Evolutionary conservation across 2,329 filamentous ascomycete species (phyloP), one percentile per base, ranked within the genome.

Genomic region (Myriangium duriaei): DNA sequence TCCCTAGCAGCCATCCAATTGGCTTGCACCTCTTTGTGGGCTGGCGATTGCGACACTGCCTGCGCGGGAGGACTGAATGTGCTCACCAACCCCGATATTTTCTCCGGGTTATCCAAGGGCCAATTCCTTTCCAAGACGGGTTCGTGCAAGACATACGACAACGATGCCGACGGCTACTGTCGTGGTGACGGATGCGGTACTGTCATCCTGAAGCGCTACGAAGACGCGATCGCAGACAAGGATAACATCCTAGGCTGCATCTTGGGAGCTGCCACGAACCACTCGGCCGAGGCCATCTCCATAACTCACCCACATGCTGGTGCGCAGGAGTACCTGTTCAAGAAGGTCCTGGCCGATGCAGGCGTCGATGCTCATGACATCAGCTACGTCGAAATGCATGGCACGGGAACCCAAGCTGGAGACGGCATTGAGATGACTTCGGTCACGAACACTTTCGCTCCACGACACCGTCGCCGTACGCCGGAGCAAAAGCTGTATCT

Each of bases 381-480:
- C 34, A 76, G 76, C 57, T 92, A 88, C 51, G 77, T 93, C 6
- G 85, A 92, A 59, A 85, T 91, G 77, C 84, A 93, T 56, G 85
- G 82, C 11, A 93, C 85, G 2, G 85, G 85, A 19, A 93, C 83
- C 0, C 82, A 91, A 56, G 83, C 81, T 19, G 85, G 82, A 43
- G 85, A 93, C 51, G 77, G 76, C 5, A 80, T 76, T 3, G 86
- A 94, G 56, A 87, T 88, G 79, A 67, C 74, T 1, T 85, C 79
- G 0, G 80, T 92, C 34, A 74, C 76, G 14, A 66, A 71, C 34
- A 64, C 71, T 13, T 80, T 79, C 47, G 74, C 72, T 31, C 68
- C 71, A 14, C 61, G 64, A 38, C 57, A 67, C 46, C 60, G 63
- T 30, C 63, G 67, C 49, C 65, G 67, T 35, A 58, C 54, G 21